Evolutionary conservation across 108 stramenopile genomes (phyloP).

Genomic region (Nannochloropsis salina): DNA sequence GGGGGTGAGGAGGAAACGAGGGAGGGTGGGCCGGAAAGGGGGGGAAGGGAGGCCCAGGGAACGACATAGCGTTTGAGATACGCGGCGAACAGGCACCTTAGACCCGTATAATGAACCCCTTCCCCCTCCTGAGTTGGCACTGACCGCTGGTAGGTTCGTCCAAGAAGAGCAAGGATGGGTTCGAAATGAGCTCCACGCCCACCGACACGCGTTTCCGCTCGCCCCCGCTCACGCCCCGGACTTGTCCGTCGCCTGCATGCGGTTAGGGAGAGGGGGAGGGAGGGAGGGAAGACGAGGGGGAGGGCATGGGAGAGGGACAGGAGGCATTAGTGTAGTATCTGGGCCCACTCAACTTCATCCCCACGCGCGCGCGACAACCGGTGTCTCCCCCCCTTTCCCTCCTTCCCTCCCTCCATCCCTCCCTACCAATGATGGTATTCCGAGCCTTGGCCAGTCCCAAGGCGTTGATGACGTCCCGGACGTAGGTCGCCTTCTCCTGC

Average conservation of each 20-base stretch:
- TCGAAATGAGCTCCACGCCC: slow-evolving; percentile 57
- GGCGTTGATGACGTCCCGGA: neutral
- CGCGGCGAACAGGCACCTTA: neutral
- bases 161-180: slow-evolving; percentile 53
- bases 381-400: neutral
- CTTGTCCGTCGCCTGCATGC: neutral
- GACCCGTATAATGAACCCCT: neutral
- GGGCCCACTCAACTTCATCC: too few species aligned
- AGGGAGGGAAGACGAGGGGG: neutral
- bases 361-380: neutral
- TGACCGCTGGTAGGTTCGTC: slow-evolving; percentile 58
- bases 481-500: neutral
- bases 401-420: neutral
- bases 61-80: too few species aligned
- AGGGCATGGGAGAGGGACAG: neutral
- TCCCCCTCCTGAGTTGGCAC: neutral
- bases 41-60: neutral
- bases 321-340: neutral
- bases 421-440: neutral
- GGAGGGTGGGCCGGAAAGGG: neutral
- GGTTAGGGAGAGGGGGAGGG: neutral
- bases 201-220: slow-evolving; percentile 68
- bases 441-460: neutral
- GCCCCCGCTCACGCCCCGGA: slow-evolving; percentile 54
- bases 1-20: neutral